Conservation (phyloP, 495 filamentous ascomycete genomes). For the Platismatia glauca region DNA sequence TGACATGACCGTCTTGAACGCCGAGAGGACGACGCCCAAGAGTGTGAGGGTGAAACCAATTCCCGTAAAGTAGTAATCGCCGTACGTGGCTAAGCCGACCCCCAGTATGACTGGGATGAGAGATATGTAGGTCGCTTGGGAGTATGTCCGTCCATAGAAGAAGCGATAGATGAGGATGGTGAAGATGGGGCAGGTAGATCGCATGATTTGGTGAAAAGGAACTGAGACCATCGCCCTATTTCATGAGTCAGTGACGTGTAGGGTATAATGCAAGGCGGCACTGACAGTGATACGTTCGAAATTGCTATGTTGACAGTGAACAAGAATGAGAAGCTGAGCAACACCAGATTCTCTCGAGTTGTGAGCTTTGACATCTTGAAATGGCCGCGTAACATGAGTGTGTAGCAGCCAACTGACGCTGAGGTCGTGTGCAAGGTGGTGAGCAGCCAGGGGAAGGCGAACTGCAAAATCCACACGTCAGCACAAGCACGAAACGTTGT, state of each 20-base stretch:
- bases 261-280: background rate
- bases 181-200: constrained; percentile 46
- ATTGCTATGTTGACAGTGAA: constrained; percentile 54
- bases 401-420: constrained; percentile 42
- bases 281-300: constrained; percentile 34
- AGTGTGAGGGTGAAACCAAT: constrained; percentile 45
- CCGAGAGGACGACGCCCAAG: constrained; percentile 44
- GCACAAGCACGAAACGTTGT: background rate
- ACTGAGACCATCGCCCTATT: constrained; percentile 45
- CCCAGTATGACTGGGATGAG: constrained; percentile 50
- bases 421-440: constrained; percentile 45
- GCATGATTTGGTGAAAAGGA: constrained; percentile 52
- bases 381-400: constrained; percentile 36
- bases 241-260: background rate
- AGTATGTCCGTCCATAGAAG: constrained; percentile 40
- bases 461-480: constrained; percentile 2
- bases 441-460: constrained; percentile 45
- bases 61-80: constrained; percentile 49
- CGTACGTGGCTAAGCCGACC: constrained; percentile 45
- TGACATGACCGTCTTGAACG: constrained; percentile 48
- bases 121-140: constrained; percentile 43
- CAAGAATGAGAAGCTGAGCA: constrained; percentile 45
- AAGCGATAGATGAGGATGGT: constrained; percentile 48
- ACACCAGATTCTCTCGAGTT: constrained; percentile 35
- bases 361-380: constrained; percentile 40